Percentiles rank a stretch among this genome's conserved stretches.
Evolutionary conservation across 1,284 basidiomycete genomes (phyloP).

Genomic region (Cutaneotrichosporon cavernicola): DNA sequence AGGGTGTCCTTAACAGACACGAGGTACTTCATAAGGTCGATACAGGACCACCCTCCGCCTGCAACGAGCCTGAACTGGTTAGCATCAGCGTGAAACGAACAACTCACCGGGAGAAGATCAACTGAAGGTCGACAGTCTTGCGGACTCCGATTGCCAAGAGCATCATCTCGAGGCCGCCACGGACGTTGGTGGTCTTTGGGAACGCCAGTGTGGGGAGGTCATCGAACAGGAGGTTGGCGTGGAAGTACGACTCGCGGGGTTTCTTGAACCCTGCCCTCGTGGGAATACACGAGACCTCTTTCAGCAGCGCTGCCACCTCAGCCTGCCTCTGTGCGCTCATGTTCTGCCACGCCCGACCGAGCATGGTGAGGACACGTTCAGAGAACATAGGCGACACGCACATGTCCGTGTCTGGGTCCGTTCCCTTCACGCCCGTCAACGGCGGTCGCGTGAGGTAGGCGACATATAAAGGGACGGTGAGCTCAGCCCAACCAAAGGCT

Average conservation of each 20-base stretch:
- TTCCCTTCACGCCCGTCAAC: conserved; percentile 48
- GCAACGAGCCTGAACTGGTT: conserved; percentile 56
- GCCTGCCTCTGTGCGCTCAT: conserved; percentile 63
- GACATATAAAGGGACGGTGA: conserved; percentile 76
- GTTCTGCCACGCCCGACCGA: conserved; percentile 75
- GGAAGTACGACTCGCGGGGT: conserved; percentile 81
- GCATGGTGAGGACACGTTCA: conserved; percentile 71
- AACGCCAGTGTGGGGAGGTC: conserved; percentile 81
- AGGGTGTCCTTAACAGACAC: conserved; percentile 78
- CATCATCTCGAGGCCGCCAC: conserved; percentile 73
- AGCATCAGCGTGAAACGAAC: not conserved
- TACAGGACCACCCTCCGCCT: conserved; percentile 49
- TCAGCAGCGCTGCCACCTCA: conserved; percentile 63
- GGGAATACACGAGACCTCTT: conserved; percentile 72
- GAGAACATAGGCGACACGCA: conserved; percentile 70
- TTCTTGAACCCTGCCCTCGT: conserved; percentile 73
- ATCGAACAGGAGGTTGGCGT: conserved; percentile 80
- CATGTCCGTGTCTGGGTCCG: conserved; percentile 64
- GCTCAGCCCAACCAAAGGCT: conserved; percentile 77
- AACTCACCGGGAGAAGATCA: conserved; percentile 74
- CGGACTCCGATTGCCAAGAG: conserved; percentile 78
- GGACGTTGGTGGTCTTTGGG: conserved; percentile 66
- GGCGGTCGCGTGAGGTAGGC: conserved; percentile 62
- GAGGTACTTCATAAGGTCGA: conserved; percentile 74
- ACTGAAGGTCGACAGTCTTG: conserved; percentile 85